Percentiles rank a stretch among this genome's conserved stretches.
Evolutionary conservation across 2,329 filamentous ascomycete genomes (phyloP).

Genomic region (Fusarium nygamai): DNA sequence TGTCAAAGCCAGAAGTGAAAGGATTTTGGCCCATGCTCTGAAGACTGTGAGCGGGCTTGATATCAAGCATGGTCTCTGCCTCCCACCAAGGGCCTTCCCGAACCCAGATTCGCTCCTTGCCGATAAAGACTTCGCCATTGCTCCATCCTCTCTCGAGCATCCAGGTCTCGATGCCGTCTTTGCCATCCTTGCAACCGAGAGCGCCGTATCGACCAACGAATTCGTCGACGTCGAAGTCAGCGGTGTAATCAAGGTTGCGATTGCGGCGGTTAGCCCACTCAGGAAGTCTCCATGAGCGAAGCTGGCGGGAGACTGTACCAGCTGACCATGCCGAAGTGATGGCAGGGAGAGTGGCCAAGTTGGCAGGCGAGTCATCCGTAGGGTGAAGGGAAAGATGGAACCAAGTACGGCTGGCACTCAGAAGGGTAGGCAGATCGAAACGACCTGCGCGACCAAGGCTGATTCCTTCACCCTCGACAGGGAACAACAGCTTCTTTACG

Average conservation of each 20-base stretch:
- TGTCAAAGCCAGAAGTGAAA: constrained; percentile 65
- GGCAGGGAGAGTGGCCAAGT: constrained; percentile 75
- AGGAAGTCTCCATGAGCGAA: constrained; percentile 90
- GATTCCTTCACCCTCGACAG: constrained; percentile 80
- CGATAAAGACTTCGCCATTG: constrained; percentile 94
- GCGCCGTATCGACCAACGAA: constrained; percentile 84
- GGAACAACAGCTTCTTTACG: constrained; percentile 82
- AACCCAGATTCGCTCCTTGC: constrained; percentile 94
- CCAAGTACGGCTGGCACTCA: constrained; percentile 91
- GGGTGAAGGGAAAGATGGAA: constrained; percentile 93
- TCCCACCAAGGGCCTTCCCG: constrained; percentile 97
- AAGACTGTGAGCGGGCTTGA: constrained; percentile 71
- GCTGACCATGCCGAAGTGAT: constrained; percentile 92
- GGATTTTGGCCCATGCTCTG: constrained; percentile 58
- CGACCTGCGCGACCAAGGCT: constrained; percentile 80
- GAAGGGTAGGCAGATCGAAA: constrained; percentile 77
- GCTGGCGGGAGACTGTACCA: constrained; percentile 88
- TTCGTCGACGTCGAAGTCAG: constrained; percentile 94
- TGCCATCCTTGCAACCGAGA: constrained; percentile 88
- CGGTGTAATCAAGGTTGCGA: constrained; percentile 92
- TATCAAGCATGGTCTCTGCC: constrained; percentile 93
- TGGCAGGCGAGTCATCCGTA: constrained; percentile 83
- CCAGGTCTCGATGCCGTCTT: constrained; percentile 94
- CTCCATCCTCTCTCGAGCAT: constrained; percentile 96
- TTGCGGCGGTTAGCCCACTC: constrained; percentile 97